Percentiles rank a stretch among this genome's conserved stretches.
Evolutionary conservation across 2,329 filamentous ascomycete species (phyloP).

Genomic region (Xylariaceae sp.): DNA sequence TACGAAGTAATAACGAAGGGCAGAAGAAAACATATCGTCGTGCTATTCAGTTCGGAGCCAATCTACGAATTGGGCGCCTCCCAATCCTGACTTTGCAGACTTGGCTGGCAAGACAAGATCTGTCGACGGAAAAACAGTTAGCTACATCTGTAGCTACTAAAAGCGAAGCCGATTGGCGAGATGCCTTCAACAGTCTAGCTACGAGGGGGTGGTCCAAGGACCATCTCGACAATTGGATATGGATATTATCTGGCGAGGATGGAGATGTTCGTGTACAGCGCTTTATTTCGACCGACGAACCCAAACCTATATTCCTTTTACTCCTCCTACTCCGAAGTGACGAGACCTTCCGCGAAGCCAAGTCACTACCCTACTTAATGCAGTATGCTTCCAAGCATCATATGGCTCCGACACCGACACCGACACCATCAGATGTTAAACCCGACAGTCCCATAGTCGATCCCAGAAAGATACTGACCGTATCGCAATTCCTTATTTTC

Average conservation of each 20-base stretch:
- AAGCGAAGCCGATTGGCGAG: slow-evolving; percentile 40
- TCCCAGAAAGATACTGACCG: slow-evolving; percentile 19
- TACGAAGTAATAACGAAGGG: slow-evolving; percentile 29
- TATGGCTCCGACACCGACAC: neutral
- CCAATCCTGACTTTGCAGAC: slow-evolving; percentile 39
- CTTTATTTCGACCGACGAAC: slow-evolving; percentile 43
- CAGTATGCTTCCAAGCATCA: slow-evolving; percentile 40
- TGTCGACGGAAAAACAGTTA: slow-evolving; percentile 30
- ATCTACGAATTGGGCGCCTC: slow-evolving; percentile 37
- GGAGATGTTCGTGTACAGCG: slow-evolving; percentile 47
- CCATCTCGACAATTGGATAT: slow-evolving; percentile 50
- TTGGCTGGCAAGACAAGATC: slow-evolving; percentile 34
- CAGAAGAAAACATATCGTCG: slow-evolving; percentile 28
- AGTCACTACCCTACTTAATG: slow-evolving; percentile 44
- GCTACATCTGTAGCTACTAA: slow-evolving; percentile 22
- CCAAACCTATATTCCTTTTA: slow-evolving; percentile 50
- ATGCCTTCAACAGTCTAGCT: slow-evolving; percentile 41
- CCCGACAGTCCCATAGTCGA: neutral
- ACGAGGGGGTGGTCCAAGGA: slow-evolving; percentile 43
- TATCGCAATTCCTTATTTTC: slow-evolving; percentile 34
- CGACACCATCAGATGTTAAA: neutral
- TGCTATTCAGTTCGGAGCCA: slow-evolving; percentile 24
- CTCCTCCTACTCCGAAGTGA: slow-evolving; percentile 46
- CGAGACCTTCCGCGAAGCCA: slow-evolving; percentile 41
- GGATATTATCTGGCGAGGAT: slow-evolving; percentile 47